Evolutionary conservation across 345 rosid species (phyloP), one percentile per base, ranked within the genome.

Genomic region (Pugionium cornutum): DNA sequence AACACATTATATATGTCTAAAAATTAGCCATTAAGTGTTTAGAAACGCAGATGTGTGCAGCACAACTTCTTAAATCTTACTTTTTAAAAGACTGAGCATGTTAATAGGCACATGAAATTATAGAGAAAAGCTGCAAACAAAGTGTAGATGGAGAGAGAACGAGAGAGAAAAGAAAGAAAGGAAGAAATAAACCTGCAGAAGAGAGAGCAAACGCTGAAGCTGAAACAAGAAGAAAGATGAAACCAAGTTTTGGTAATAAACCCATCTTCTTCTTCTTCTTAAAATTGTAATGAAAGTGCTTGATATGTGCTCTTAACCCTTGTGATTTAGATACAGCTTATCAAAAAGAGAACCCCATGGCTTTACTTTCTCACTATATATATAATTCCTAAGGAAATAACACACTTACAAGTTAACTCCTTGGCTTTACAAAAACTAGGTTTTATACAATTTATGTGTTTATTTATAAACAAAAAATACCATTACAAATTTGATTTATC

Each of bases 151-250:
- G 44, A 35, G 8, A 31, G 0, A 34, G 8, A 9, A 41, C 9
- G 37, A 56, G 55, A 42, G 62, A 57, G 1, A 51, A 7, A 41
- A 41, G 27, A 4, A 33, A 2, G 40, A 42, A 51, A 40, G 27
- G 4, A 33, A 2, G 40, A 42, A 51, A 40, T 70, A 49, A 63
- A 82, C 89, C 89, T 79, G 83, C 84, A 66, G 59, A 72, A 59
- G 80, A 78, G 66, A 79, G 58, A 34, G 85, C 75, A 4, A 79
- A 49, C 10, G 75, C 64, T 45, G 83, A 64, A 28, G 82, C 77
- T 47, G 81, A 82, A 64, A 76, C 33, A 48, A 86, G 81, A 50
- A 86, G 84, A 72, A 81, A 79, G 76, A 84, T 68, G 56, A 84
- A 67, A 68, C 62, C 48, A 30, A 66, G 56, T 61, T 79, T 84